Conservation (phyloP, 2,329 filamentous ascomycete genomes). For the Orbilia javanica region DNA sequence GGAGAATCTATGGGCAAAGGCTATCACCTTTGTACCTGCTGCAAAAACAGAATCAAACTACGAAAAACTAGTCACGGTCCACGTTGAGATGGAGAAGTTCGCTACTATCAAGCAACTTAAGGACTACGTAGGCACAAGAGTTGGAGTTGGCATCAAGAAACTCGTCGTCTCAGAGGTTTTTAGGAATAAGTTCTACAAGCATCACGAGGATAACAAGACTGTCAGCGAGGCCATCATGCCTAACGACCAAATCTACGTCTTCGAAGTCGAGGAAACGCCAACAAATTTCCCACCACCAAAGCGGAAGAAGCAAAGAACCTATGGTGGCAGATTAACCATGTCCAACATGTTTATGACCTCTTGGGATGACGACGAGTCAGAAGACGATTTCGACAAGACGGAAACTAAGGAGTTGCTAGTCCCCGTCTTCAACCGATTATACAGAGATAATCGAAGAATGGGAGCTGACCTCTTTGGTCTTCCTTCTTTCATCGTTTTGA, state of each 20-base stretch:
- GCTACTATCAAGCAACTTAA: constrained; percentile 78
- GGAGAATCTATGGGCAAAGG: constrained; percentile 82
- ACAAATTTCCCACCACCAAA: constrained; percentile 79
- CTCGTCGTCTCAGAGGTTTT: constrained; percentile 89
- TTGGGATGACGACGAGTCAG: constrained; percentile 63
- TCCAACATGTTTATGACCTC: constrained; percentile 58
- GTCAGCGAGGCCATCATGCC: constrained; percentile 79
- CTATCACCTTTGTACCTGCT: constrained; percentile 81
- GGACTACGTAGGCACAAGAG: constrained; percentile 76
- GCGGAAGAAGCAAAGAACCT: constrained; percentile 65
- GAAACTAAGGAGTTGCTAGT: constrained; percentile 68
- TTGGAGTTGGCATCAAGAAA: constrained; percentile 74
- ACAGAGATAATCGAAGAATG: constrained; percentile 56
- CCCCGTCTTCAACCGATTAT: constrained; percentile 67
- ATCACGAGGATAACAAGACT: constrained; percentile 77
- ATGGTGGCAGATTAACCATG: constrained; percentile 62
- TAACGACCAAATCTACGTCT: constrained; percentile 76
- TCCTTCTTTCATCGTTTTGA: constrained; percentile 62
- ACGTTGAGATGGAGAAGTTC: constrained; percentile 84
- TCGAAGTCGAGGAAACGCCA: constrained; percentile 82
- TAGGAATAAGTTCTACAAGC: constrained; percentile 85
- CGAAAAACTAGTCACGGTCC: constrained; percentile 71
- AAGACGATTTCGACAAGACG: constrained; percentile 66
- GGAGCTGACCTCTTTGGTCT: constrained; percentile 60
- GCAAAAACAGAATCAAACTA: constrained; percentile 71